These are phyloP conservation scores for Crucibulum laeve DNA, from an alignment of 768 basidiomycete genomes.

Conservation along the genomic window DNA sequence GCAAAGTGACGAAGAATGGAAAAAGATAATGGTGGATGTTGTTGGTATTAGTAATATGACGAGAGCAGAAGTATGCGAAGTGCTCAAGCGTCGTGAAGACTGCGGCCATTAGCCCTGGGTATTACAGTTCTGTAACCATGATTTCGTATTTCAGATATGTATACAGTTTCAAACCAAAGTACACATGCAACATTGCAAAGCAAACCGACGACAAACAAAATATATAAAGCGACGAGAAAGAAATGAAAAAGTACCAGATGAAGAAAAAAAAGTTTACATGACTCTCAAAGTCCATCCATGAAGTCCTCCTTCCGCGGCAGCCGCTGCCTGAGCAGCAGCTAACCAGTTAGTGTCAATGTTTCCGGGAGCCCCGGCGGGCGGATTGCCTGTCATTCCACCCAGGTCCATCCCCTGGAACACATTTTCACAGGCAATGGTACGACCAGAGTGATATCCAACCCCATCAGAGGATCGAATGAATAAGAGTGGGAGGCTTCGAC, in stretches of 20 bases:
- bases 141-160: too few relatives aligned
- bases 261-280: constrained; percentile 41
- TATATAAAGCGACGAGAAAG: constrained; percentile 4
- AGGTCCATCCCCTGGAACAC: constrained; percentile 71
- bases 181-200: constrained; percentile 25
- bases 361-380: constrained; percentile 39
- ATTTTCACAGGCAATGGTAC: constrained; percentile 80
- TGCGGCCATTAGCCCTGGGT: constrained; percentile 7
- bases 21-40: constrained; percentile 41
- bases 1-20: constrained; percentile 49
- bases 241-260: constrained; percentile 17
- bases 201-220: constrained; percentile 31
- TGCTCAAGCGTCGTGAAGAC: constrained; percentile 44
- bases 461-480: constrained; percentile 82
- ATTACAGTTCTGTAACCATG: too few relatives aligned
- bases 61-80: constrained; percentile 54
- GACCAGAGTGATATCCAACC: constrained; percentile 86
- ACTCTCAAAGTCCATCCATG: constrained; percentile 80
- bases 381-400: constrained; percentile 40
- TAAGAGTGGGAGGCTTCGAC: constrained; percentile 69
- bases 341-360: constrained; percentile 66
- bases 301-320: constrained; percentile 58
- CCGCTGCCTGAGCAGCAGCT: constrained; percentile 68
- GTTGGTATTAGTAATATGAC: constrained; percentile 60
- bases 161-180: constrained; percentile 14